These are phyloP conservation scores for Microdochium bolleyi DNA, from an alignment of 2,329 filamentous ascomycete genomes.

Conservation along the genomic window DNA sequence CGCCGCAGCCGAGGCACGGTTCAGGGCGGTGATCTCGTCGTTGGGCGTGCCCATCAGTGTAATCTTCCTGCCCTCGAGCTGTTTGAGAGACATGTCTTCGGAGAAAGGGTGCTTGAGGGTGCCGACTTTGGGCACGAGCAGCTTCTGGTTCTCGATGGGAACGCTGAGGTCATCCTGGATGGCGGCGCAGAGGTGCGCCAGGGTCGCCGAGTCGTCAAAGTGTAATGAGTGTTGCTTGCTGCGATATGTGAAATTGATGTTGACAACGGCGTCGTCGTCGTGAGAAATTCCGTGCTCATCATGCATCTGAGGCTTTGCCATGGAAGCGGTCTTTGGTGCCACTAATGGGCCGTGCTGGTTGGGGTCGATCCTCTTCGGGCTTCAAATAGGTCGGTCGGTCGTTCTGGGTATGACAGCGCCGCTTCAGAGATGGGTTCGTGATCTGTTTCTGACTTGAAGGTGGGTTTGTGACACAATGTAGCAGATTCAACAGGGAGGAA, in stretches of 20 bases:
- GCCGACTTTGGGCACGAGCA: slow-evolving; percentile 57
- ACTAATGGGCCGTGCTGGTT: too few species aligned
- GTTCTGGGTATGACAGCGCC: too few species aligned
- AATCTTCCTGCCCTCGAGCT: slow-evolving; percentile 50
- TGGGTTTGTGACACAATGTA: too few species aligned
- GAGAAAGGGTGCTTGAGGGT: slow-evolving; percentile 58
- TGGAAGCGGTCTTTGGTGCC: not conserved
- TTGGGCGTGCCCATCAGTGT: slow-evolving; percentile 57
- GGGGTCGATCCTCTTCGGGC: too few species aligned
- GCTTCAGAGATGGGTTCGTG: too few species aligned
- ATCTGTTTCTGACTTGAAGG: too few species aligned
- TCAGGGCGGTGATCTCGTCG: slow-evolving; percentile 49
- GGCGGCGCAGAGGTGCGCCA: slow-evolving; percentile 50
- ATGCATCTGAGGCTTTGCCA: not conserved
- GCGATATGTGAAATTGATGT: slow-evolving; percentile 38
- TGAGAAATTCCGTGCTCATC: slow-evolving; percentile 2
- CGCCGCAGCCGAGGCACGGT: slow-evolving; percentile 37
- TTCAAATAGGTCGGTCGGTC: too few species aligned
- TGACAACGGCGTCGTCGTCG: slow-evolving; percentile 19
- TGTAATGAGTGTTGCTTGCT: slow-evolving; percentile 34
- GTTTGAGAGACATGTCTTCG: slow-evolving; percentile 38
- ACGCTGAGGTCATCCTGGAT: slow-evolving; percentile 51
- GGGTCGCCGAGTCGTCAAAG: slow-evolving; percentile 36
- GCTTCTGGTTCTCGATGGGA: slow-evolving; percentile 57
- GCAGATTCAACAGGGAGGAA: not conserved